These are phyloP conservation scores for Lachnellula occidentalis DNA, from an alignment of 2,329 filamentous ascomycete species.

Conservation along the genomic window DNA sequence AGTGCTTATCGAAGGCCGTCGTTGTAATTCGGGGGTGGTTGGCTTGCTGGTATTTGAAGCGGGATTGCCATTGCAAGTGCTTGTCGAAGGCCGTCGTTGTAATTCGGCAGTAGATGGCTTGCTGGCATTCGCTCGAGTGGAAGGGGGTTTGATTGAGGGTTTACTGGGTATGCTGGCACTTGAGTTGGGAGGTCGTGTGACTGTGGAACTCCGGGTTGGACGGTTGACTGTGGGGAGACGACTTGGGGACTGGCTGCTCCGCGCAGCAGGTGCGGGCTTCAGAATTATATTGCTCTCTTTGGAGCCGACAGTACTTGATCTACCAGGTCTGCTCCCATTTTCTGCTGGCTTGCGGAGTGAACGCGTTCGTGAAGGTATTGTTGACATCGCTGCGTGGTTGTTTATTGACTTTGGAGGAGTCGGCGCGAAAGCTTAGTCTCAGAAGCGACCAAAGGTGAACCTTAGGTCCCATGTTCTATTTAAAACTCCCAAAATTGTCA, in stretches of 20 bases:
- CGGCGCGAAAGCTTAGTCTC: not conserved
- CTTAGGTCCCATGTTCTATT: too few species aligned
- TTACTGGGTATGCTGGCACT: conserved; percentile 18
- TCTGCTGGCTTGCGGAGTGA: conserved; percentile 25
- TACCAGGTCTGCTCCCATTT: conserved; percentile 7
- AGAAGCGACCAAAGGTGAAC: too few species aligned
- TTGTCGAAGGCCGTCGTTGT: conserved; percentile 21
- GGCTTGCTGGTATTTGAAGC: conserved; percentile 12
- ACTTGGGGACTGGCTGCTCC: conserved; percentile 27
- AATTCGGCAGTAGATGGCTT: conserved; percentile 17
- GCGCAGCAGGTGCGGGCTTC: conserved; percentile 6
- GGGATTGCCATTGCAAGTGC: conserved; percentile 5
- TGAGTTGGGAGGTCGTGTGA: conserved; percentile 21
- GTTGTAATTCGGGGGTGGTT: conserved; percentile 16
- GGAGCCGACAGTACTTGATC: not conserved
- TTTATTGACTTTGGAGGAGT: not conserved
- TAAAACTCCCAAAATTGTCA: too few species aligned
- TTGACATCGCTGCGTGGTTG: conserved; percentile 16
- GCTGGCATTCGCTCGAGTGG: conserved; percentile 16
- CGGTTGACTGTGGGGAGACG: conserved; percentile 28
- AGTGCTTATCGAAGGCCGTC: conserved; percentile 18
- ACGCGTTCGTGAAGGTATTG: conserved; percentile 22
- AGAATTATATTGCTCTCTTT: conserved; percentile 4
- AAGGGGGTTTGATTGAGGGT: conserved; percentile 23
- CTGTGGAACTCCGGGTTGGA: conserved; percentile 18